A percentile compares a stretch with the other conserved stretches of the same genome.
Evolutionary conservation across 805 yeast species (phyloP).

Genomic region (Scheffersomyces spartinae): DNA sequence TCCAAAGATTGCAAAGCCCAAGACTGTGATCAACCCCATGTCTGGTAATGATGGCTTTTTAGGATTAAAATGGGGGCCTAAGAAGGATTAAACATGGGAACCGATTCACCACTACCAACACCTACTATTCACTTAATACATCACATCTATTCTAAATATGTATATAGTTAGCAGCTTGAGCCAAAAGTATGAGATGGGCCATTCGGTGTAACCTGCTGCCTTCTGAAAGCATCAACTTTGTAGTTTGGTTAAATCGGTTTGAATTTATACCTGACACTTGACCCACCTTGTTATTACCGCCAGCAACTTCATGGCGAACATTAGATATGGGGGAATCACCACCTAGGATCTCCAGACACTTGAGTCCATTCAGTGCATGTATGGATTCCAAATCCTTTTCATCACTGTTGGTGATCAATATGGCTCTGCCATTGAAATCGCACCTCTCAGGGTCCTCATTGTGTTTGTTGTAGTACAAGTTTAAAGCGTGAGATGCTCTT

Average conservation of each 20-base stretch:
- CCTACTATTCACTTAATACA: no score
- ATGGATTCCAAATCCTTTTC: constrained; percentile 8
- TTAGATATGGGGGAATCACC: not conserved
- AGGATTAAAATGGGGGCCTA: constrained; percentile 84
- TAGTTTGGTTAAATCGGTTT: no score
- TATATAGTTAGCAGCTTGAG: no score
- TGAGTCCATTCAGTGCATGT: constrained; percentile 13
- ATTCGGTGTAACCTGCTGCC: no score
- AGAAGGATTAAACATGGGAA: no score
- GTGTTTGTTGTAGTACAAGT: constrained; percentile 18
- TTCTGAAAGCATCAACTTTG: no score
- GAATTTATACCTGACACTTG: no score
- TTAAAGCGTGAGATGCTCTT: constrained; percentile 29
- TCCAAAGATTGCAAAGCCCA: constrained; percentile 38
- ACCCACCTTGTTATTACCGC: no score
- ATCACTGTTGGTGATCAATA: constrained; percentile 10
- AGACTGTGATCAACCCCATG: constrained; percentile 26
- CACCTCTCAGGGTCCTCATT: constrained; percentile 11
- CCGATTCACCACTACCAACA: no score
- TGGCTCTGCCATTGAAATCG: constrained; percentile 13
- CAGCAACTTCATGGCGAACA: no score
- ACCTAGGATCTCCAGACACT: constrained; percentile 12
- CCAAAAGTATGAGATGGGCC: no score
- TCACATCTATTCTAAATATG: no score
- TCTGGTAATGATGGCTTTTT: constrained; percentile 47